Evolutionary conservation across 495 filamentous ascomycete genomes (phyloP).

Genomic region (Durotheca rogersii): DNA sequence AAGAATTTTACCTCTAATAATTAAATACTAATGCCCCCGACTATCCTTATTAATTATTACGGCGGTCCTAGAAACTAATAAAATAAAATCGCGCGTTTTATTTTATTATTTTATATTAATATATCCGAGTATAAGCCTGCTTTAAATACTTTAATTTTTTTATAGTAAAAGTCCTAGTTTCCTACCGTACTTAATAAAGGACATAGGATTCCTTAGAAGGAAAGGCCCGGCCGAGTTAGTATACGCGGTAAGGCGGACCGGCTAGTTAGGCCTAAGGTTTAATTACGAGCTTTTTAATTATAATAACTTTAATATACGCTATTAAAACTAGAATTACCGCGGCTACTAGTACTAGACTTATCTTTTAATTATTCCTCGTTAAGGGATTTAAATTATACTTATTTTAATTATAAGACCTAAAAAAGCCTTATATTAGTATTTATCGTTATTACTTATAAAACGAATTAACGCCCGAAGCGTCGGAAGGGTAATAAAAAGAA

Average conservation of each 20-base stretch:
- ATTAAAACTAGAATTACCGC: slow-evolving; percentile 57
- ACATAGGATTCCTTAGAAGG: slow-evolving; percentile 41
- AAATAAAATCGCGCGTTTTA: slow-evolving; percentile 70
- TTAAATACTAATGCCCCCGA: slow-evolving; percentile 69
- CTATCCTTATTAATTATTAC: slow-evolving; percentile 74
- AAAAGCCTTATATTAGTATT: slow-evolving; percentile 59
- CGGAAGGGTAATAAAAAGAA: no score
- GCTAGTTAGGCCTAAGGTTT: slow-evolving; percentile 37
- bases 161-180: slow-evolving; percentile 70
- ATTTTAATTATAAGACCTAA: slow-evolving; percentile 59
- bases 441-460: slow-evolving; percentile 55
- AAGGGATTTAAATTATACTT: slow-evolving; percentile 59
- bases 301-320: neutral
- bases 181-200: slow-evolving; percentile 63
- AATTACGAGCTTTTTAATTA: neutral
- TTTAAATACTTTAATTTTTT: slow-evolving; percentile 75
- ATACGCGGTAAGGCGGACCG: slow-evolving; percentile 36
- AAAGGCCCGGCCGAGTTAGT: slow-evolving; percentile 43
- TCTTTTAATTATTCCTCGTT: slow-evolving; percentile 29
- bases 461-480: no score
- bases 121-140: slow-evolving; percentile 72
- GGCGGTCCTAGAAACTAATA: slow-evolving; percentile 54
- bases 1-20: slow-evolving; percentile 75
- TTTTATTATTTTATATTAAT: slow-evolving; percentile 76
- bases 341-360: neutral